Conservation (phyloP, 2,329 filamentous ascomycete species). For the Sclerotinia glacialis region DNA sequence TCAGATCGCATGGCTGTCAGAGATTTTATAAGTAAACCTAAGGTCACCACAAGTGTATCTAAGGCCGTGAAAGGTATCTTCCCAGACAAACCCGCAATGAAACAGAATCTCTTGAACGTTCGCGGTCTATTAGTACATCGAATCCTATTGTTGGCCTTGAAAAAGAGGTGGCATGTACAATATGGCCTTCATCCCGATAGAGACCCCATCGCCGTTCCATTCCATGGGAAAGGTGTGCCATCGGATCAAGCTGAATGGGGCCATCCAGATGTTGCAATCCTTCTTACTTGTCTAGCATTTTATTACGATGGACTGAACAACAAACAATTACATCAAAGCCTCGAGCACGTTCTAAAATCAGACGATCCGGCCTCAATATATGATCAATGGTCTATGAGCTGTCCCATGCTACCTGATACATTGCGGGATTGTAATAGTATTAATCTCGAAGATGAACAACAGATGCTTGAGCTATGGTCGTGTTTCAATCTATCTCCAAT, state of each 20-base stretch:
- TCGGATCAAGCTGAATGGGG: constrained; percentile 62
- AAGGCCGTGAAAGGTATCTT: constrained; percentile 37
- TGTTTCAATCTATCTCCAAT: constrained; percentile 49
- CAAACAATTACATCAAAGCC: constrained; percentile 48
- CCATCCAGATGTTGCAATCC: constrained; percentile 64
- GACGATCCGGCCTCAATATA: constrained; percentile 55
- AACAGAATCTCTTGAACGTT: constrained; percentile 51
- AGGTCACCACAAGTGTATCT: constrained; percentile 28
- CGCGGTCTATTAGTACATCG: constrained; percentile 61
- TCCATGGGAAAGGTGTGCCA: constrained; percentile 62
- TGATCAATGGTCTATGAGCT: constrained; percentile 47
- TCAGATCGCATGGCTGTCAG: constrained; percentile 36
- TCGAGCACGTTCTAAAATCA: constrained; percentile 54
- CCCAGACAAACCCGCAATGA: constrained; percentile 38
- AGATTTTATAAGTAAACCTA: constrained; percentile 34
- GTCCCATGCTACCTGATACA: constrained; percentile 44
- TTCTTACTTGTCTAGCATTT: constrained; percentile 63
- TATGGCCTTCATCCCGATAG: constrained; percentile 58
- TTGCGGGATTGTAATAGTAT: constrained; percentile 55
- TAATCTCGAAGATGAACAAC: constrained; percentile 56
- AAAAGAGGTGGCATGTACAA: constrained; percentile 58
- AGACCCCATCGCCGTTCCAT: constrained; percentile 64
- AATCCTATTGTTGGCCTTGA: constrained; percentile 50
- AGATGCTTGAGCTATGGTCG: constrained; percentile 51
- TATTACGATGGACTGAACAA: constrained; percentile 60